Evolutionary conservation across 257 asterid genomes (phyloP), one percentile per base, ranked within the genome.

Genomic region (Fraxinus pennsylvanica): DNA sequence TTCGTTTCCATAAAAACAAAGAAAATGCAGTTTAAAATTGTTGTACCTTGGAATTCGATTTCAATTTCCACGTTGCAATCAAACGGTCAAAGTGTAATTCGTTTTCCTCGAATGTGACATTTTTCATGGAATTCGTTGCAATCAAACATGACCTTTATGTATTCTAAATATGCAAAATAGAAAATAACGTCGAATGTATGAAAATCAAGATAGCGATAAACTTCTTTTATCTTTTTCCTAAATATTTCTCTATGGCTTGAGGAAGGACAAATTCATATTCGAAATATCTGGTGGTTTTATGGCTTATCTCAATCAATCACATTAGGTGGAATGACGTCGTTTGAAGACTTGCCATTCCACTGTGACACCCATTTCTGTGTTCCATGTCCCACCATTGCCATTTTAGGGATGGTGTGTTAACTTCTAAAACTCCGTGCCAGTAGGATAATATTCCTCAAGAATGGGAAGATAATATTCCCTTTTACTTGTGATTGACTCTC

Each of bases 251-350:
- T 47, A 3, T 47, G 57, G 36, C 38, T n/a, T n/a, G 8, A 4
- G 38, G 27, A 2, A 39, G 21, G 73, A 70, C 57, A 71, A 59
- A 78, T 19, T 78, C 43, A 17, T 72, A 59, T 14, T 47, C 19
- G 52, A 63, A 9, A 29, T 35, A 2, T 13, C 10, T 59, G 36
- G 17, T 19, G 19, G 27, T 9, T 61, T 13, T 78, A 22, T 38
- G 38, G 41, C 7, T 50, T 78, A 47, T 68, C 30, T 78, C 54
- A 61, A 71, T 71, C 81, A 57, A 78, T 41, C 75, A 69, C 27
- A 52, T 50, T 21, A 52, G 25, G 32, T 47, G 19, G 3, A 6
- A 13, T 41, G 52, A 36, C 43, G 54, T 59, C 29, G 65, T 57
- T 22, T 9, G 27, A 0, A 6, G 13, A 6, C 9, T 22, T 57